Conservation (phyloP, 331 rosid species). For the Pyracantha coccinea region DNA sequence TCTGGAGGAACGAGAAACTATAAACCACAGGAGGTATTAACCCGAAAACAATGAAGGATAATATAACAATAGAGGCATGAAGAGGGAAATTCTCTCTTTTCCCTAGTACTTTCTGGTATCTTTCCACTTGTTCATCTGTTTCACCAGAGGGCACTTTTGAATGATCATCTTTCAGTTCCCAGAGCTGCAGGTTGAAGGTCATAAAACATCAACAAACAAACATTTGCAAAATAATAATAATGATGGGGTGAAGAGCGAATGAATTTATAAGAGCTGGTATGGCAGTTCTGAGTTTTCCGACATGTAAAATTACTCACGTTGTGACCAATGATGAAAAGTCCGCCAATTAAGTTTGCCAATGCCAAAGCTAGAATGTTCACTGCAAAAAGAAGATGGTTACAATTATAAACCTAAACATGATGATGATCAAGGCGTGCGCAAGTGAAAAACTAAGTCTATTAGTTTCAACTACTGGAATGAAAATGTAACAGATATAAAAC, state of each 20-base stretch:
- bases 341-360: constrained; percentile 75
- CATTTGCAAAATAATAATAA: too few species aligned
- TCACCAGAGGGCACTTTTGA: constrained; percentile 16
- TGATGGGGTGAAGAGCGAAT: too few species aligned
- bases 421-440: neutral
- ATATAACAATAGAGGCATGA: constrained; percentile 33
- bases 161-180: constrained; percentile 40
- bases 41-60: constrained; percentile 60
- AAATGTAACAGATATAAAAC: too few species aligned
- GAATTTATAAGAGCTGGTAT: too few species aligned
- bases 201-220: neutral
- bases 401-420: neutral
- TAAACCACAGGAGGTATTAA: constrained; percentile 58
- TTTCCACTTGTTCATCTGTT: constrained; percentile 19
- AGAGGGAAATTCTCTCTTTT: constrained; percentile 38
- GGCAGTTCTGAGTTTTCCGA: too few species aligned
- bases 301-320: constrained; percentile 74
- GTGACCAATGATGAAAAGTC: constrained; percentile 57
- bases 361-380: constrained; percentile 64
- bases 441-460: neutral
- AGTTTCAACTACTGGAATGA: too few species aligned
- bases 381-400: constrained; percentile 17
- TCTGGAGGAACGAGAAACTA: constrained; percentile 47
- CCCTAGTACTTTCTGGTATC: constrained; percentile 42
- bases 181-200: constrained; percentile 34